Evolutionary conservation across 768 basidiomycete genomes (phyloP).

Genomic region (Fomitopsis pulvina): DNA sequence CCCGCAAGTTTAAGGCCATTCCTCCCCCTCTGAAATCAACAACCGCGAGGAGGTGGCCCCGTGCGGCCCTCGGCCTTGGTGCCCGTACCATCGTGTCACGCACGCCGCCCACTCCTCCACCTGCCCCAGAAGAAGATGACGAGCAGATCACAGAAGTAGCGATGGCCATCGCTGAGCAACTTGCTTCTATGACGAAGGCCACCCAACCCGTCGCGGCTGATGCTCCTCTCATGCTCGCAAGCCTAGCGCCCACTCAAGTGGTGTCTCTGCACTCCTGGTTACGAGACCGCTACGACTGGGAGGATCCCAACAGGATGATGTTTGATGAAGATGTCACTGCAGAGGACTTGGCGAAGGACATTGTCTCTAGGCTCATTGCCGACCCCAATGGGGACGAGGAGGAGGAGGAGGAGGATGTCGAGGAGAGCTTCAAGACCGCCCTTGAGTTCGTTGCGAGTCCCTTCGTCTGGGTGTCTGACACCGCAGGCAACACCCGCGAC

Average conservation of each 20-base stretch:
- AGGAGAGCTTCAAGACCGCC: not conserved
- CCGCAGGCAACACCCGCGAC: not conserved
- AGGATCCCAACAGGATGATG: slow-evolving; percentile 22
- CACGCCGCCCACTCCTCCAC: not conserved
- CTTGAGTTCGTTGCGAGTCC: not conserved
- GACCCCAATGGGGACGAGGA: not conserved
- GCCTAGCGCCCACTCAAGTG: slow-evolving; percentile 26
- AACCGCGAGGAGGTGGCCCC: not conserved
- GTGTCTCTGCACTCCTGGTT: slow-evolving; percentile 27
- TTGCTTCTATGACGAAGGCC: slow-evolving; percentile 25
- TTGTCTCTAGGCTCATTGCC: slow-evolving; percentile 6
- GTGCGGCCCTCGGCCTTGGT: not conserved
- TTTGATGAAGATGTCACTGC: slow-evolving; percentile 27
- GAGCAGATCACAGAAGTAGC: slow-evolving; percentile 19
- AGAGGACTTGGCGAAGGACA: slow-evolving; percentile 24
- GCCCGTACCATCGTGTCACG: not conserved
- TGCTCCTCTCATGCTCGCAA: slow-evolving; percentile 26
- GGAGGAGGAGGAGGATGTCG: not conserved
- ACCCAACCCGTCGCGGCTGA: slow-evolving; percentile 21
- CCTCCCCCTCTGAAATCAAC: not conserved
- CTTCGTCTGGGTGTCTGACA: not conserved
- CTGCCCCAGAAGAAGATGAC: not conserved
- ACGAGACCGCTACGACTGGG: slow-evolving; percentile 26
- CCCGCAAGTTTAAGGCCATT: not conserved
- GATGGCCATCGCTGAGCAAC: slow-evolving; percentile 27